Base-by-base conservation (phyloP, 176 grass and related monocot genomes). In the Zizania latifolia region DNA sequence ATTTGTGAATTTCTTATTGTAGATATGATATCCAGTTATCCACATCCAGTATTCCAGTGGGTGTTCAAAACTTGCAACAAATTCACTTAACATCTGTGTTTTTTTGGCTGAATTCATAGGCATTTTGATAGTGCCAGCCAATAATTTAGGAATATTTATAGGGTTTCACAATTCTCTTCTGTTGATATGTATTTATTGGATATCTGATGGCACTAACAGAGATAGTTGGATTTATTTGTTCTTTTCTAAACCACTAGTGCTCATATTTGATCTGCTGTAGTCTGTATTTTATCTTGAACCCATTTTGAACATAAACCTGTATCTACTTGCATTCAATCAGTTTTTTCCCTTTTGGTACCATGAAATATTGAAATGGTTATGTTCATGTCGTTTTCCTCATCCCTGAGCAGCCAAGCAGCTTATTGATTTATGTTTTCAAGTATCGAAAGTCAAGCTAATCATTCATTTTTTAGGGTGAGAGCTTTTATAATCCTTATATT, bases 401-500 rank as follows among this genome's bases (percentile, higher is more conserved):
- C 11, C 32, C 16, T 13, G 41, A 72, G 46, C 24, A 78, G 59
- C 36, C 10, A 16, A 62, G 22, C 38, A 24, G 3, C n/a, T 48
- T 60, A 46, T 24, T 63, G 5, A 35, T 78, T 77, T 82, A 68
- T 31, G 50, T 21, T 85, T 78, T 75, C 6, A 38, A 56, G 35
- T 12, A 16, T 44, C 39, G 36, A 73, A 41, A 74, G 63, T 6
- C 29, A 61, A 53, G 21, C 48, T 68, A 68, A 81, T 55, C 43
- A 56, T 23, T 80, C 8, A 61, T 32, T 70, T 87, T 77, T 68
- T 70, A 92, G 91, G 91, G 94, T 10, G 95, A 99, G 77, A 99
- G 95, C 83, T 99, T 92, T 83, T 99, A 99, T 76, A 99, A 90
- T 69, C 89, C 84, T n/a, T 92, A 90, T 72, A 99, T 99, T 75